Percentiles rank a stretch among this genome's conserved stretches.
These are phyloP conservation scores for Aspergillus pseudonomiae DNA, from an alignment of 2,329 filamentous ascomycete genomes.

Conservation along the genomic window DNA sequence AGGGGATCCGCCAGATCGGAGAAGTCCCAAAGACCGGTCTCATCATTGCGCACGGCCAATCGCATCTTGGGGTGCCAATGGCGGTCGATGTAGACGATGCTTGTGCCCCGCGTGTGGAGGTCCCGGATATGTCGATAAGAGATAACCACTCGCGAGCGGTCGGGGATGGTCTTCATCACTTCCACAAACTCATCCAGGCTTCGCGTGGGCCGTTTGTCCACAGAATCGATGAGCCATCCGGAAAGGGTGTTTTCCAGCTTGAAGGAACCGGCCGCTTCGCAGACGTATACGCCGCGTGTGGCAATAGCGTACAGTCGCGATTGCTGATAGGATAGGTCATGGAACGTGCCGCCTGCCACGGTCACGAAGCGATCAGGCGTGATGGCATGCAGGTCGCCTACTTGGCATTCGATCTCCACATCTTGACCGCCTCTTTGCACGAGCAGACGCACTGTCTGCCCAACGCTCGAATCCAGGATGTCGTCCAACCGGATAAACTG, in stretches of 20 bases:
- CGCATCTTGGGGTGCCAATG: slow-evolving; percentile 98
- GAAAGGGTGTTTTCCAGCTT: slow-evolving; percentile 87
- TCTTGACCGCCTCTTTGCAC: slow-evolving; percentile 89
- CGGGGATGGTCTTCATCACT: slow-evolving; percentile 84
- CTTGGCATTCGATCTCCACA: slow-evolving; percentile 78
- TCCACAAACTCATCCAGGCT: slow-evolving; percentile 87
- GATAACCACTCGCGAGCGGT: slow-evolving; percentile 81
- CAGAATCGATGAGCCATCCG: slow-evolving; percentile 89
- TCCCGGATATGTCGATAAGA: slow-evolving; percentile 96
- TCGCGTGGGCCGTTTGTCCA: slow-evolving; percentile 89
- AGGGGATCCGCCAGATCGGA: slow-evolving; percentile 79
- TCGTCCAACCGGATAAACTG: slow-evolving; percentile 91
- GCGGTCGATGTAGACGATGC: slow-evolving; percentile 87
- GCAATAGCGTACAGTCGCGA: slow-evolving; percentile 93
- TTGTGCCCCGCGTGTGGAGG: slow-evolving; percentile 90
- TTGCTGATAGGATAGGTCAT: slow-evolving; percentile 95
- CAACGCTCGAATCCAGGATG: slow-evolving; percentile 86
- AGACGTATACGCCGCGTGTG: slow-evolving; percentile 90
- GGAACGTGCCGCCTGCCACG: slow-evolving; percentile 91
- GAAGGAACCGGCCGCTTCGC: slow-evolving; percentile 93
- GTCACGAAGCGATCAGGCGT: slow-evolving; percentile 95
- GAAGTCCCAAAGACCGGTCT: slow-evolving; percentile 92
- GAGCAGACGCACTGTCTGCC: slow-evolving; percentile 73
- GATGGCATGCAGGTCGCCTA: slow-evolving; percentile 89
- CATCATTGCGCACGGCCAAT: slow-evolving; percentile 85